Evolutionary conservation across 441 rosid genomes (phyloP).

Genomic region (Melastoma candidum): DNA sequence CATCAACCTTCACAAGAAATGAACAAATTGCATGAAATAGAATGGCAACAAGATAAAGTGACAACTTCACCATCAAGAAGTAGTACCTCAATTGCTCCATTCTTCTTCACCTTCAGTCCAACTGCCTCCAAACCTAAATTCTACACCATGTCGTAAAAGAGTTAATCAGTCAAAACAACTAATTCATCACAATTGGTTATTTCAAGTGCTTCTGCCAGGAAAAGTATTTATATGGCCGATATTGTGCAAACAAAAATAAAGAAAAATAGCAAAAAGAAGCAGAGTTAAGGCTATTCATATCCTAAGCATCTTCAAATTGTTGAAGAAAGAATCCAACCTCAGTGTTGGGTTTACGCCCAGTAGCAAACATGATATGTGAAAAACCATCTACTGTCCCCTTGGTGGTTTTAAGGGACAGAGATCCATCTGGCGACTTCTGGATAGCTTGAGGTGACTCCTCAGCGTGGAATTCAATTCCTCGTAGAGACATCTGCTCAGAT

Average conservation of each 20-base stretch:
- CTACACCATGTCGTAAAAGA: constrained; percentile 28
- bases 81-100: constrained; percentile 81
- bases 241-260: neutral
- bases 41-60: constrained; percentile 7
- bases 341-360: constrained; percentile 83
- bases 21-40: constrained; percentile 12
- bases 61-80: constrained; percentile 10
- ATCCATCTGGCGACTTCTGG: constrained; percentile 57
- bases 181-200: too few species aligned
- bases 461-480: constrained; percentile 82
- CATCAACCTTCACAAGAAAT: constrained; percentile 60
- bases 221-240: too few species aligned
- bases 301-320: neutral
- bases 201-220: too few species aligned
- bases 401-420: constrained; percentile 68
- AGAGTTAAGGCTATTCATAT: neutral
- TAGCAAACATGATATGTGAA: constrained; percentile 94
- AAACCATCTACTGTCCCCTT: constrained; percentile 79
- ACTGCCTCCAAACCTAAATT: constrained; percentile 70
- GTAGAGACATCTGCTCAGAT: constrained; percentile 75
- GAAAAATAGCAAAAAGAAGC: neutral
- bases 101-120: constrained; percentile 59
- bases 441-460: constrained; percentile 84
- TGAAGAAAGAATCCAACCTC: constrained; percentile 38
- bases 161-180: too few species aligned